phyloP scores from a whole-genome alignment of 2,329 filamentous ascomycete species.

The Botrytis medusae region DNA sequence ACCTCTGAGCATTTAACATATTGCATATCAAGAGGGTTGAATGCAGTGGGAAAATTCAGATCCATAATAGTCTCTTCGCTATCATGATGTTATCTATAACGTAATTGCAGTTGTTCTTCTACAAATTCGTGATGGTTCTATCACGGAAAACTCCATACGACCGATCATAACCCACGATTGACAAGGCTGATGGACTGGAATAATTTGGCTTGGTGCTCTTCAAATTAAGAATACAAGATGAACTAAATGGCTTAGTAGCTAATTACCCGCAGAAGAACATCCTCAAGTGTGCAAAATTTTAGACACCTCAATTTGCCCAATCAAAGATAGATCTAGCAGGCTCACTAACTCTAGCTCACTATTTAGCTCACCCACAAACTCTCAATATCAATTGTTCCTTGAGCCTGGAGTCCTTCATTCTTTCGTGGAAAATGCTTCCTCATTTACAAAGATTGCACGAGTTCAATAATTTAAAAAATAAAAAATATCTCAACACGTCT shows the following conservation, averaged over 20 bases:
- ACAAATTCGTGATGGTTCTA: not conserved
- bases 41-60: not conserved
- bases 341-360: not conserved
- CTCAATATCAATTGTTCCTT: not conserved
- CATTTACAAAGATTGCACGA: not conserved
- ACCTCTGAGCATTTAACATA: not conserved
- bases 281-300: not conserved
- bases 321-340: not conserved
- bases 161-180: no score
- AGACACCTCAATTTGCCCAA: not conserved
- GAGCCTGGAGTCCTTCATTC: not conserved
- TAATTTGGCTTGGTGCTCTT: no score
- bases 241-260: not conserved
- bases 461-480: not conserved
- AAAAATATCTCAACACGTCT: not conserved
- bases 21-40: not conserved
- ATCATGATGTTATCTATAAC: not conserved
- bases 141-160: not conserved
- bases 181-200: not conserved
- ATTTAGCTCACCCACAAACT: not conserved
- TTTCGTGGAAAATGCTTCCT: not conserved
- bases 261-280: not conserved
- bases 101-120: not conserved
- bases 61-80: rapidly evolving
- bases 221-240: not conserved